Base-by-base conservation (phyloP, 1,284 basidiomycete genomes). In the Dichomitus squalens region DNA sequence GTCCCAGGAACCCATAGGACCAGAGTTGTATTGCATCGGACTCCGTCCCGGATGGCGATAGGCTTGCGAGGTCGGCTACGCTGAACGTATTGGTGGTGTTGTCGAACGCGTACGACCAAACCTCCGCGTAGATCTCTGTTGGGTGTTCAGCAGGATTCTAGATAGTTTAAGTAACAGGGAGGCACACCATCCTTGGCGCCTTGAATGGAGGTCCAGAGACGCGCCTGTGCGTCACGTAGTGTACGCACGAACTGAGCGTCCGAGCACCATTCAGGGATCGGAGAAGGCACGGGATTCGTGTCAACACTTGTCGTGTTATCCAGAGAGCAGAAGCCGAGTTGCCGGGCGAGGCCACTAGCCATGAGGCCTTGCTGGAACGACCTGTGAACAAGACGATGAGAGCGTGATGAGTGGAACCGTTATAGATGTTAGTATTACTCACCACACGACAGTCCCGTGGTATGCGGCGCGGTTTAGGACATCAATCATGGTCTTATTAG, bases 391-490 rank as follows among this genome's bases (percentile, higher is more conserved):
- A 67, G 38, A 54, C 18, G 18, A 49, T n/a, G 33, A 7, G 20
- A 25, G 21, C 0, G 2, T 14, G 4, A 25, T 1, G 27, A 38
- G 29, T 4, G 4, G 7, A 39, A n/a, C 2, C n/a, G n/a, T n/a
- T n/a, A n/a, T 7, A 21, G 11, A 49, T 33, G 21, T 14, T 33
- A 50, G 21, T 18, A 29, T 25, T 16, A 3, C 55, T 40, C 12
- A 66, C 73, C 77, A 79, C 8, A 74, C 68, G 18, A 78, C 76
- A 27, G 77, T 76, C 11, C 77, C 76, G 61, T 80, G 78, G 63
- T 78, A 78, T n/a, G 72, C 70, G 6, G 68, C 68, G 41, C 76
- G 72, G 53, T 71, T 67, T 50, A 78, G 72, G 2, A 73, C 69
- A 29, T 73, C 64, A 46, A 73, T 73, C 34, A 72, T 67, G 7